Conservation (phyloP, 768 basidiomycete genomes). For the Suillus ampliporus region DNA sequence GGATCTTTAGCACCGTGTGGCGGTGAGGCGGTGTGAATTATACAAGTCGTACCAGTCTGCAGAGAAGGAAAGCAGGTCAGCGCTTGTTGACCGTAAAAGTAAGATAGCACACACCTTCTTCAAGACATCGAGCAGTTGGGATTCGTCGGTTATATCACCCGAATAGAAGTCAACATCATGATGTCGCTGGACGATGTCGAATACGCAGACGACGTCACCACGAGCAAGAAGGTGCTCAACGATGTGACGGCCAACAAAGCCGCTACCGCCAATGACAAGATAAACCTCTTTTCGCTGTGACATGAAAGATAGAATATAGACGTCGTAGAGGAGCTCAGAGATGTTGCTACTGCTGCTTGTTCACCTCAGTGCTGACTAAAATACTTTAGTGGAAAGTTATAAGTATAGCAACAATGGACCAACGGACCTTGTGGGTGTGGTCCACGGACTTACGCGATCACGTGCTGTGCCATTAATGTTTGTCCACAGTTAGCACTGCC, state of each 20-base stretch:
- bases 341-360: background rate
- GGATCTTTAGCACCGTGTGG: conserved; percentile 70
- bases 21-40: conserved; percentile 95
- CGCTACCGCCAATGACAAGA: conserved; percentile 93
- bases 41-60: conserved; percentile 83
- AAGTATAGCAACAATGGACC: too few relatives aligned
- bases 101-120: conserved; percentile 57
- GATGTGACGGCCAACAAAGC: conserved; percentile 90
- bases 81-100: background rate
- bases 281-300: conserved; percentile 63
- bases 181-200: conserved; percentile 93
- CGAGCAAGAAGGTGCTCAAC: conserved; percentile 84
- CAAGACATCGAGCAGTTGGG: conserved; percentile 73
- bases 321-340: too few relatives aligned
- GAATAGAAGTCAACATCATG: conserved; percentile 87
- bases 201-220: conserved; percentile 80
- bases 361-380: background rate
- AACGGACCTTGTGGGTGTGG: background rate
- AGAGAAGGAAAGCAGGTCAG: background rate
- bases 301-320: background rate
- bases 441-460: conserved; percentile 1
- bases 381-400: too few relatives aligned
- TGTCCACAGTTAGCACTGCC: too few relatives aligned
- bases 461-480: background rate
- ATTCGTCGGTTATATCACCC: conserved; percentile 85